phyloP scores from a whole-genome alignment of 2,329 filamentous ascomycete genomes.

The Pochonia chlamydosporia region DNA sequence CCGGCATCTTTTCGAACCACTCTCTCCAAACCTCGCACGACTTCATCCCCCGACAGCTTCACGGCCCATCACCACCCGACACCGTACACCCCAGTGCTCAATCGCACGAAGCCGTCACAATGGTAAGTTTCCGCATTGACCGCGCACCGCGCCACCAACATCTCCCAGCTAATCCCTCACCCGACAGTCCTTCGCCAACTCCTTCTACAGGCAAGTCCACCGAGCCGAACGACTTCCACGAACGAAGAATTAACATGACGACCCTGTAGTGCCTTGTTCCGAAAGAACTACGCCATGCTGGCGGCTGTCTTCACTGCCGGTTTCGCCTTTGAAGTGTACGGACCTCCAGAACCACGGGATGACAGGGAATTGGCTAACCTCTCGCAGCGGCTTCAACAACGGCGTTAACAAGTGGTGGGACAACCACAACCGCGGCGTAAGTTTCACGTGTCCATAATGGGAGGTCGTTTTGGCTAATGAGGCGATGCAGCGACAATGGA shows the following conservation, averaged over 20 bases:
- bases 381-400: slow-evolving; percentile 71
- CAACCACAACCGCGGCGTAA: slow-evolving; percentile 82
- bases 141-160: background rate
- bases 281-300: slow-evolving; percentile 83
- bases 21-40: slow-evolving; percentile 20
- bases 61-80: slow-evolving; percentile 19
- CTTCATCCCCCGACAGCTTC: slow-evolving; percentile 20
- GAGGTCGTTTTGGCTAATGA: slow-evolving; percentile 19
- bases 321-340: slow-evolving; percentile 92
- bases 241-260: slow-evolving; percentile 18
- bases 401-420: slow-evolving; percentile 86
- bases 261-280: slow-evolving; percentile 66
- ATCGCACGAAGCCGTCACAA: slow-evolving; percentile 27
- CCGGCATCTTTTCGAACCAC: slow-evolving; percentile 9
- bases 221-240: slow-evolving; percentile 11
- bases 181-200: slow-evolving; percentile 27
- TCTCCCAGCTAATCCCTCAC: slow-evolving; percentile 30
- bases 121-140: slow-evolving; percentile 24
- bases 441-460: slow-evolving; percentile 29
- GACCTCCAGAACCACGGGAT: slow-evolving; percentile 17
- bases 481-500: slow-evolving; percentile 83
- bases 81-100: slow-evolving; percentile 19
- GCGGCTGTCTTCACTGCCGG: slow-evolving; percentile 78
- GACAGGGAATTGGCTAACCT: slow-evolving; percentile 23
- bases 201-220: slow-evolving; percentile 33